Conservation (phyloP, 768 basidiomycete genomes). For the Neoboletus subvelutipes region DNA sequence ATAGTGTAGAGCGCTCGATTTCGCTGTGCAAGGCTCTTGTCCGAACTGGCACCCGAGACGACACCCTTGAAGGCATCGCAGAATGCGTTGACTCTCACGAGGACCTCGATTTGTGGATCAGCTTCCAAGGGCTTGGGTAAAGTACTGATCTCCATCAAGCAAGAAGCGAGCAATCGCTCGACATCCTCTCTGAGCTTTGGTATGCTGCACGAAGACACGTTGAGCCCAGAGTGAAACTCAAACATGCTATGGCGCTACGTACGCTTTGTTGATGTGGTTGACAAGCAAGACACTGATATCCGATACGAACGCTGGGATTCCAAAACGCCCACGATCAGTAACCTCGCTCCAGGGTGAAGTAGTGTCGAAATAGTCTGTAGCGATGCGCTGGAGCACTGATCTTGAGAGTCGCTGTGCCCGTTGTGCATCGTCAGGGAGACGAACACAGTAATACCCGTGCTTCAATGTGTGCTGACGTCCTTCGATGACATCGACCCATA, state of each 20-base stretch:
- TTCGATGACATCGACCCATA: conserved; percentile 54
- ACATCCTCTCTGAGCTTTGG: conserved; percentile 45
- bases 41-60: conserved; percentile 33
- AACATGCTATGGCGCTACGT: conserved; percentile 15
- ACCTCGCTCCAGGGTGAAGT: conserved; percentile 55
- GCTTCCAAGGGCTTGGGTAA: conserved; percentile 41
- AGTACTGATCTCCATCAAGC: conserved; percentile 31
- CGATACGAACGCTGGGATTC: conserved; percentile 50
- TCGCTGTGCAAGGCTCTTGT: conserved; percentile 38
- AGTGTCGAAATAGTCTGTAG: conserved; percentile 45
- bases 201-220: conserved; percentile 36
- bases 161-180: conserved; percentile 37
- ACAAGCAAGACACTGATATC: conserved; percentile 54
- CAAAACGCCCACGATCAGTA: conserved; percentile 49
- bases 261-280: conserved; percentile 53
- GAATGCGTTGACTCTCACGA: conserved; percentile 44
- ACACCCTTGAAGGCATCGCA: conserved; percentile 37
- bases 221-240: conserved; percentile 2
- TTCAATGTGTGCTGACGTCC: conserved; percentile 44
- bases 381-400: conserved; percentile 37
- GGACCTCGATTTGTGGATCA: conserved; percentile 48
- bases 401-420: conserved; percentile 40
- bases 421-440: conserved; percentile 59
- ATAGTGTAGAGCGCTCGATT: conserved; percentile 33
- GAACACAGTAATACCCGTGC: conserved; percentile 67